Percentiles rank a stretch among this genome's conserved stretches.
These are phyloP conservation scores for Erodium trifolium DNA, from an alignment of 441 rosid genomes.

Conservation along the genomic window DNA sequence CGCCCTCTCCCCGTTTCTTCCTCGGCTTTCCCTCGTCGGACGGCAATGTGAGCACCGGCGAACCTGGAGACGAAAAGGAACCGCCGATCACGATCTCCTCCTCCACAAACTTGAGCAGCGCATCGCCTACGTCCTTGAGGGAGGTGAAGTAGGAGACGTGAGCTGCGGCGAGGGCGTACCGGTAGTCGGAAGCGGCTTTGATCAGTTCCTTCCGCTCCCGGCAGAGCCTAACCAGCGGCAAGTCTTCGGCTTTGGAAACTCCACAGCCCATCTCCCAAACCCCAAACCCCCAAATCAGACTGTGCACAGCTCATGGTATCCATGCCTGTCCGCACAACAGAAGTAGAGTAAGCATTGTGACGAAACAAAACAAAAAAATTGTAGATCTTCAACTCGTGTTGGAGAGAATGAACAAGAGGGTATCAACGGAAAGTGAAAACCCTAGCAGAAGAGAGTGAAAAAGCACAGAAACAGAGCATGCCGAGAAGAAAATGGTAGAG, in stretches of 20 bases:
- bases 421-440: background rate
- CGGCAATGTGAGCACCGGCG: conserved; percentile 78
- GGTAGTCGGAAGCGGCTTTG: conserved; percentile 56
- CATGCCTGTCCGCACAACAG: background rate
- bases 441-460: background rate
- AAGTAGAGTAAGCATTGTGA: background rate
- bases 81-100: conserved; percentile 52
- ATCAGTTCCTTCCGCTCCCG: conserved; percentile 57
- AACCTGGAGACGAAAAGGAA: conserved; percentile 34
- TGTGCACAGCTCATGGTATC: background rate
- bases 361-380: background rate
- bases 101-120: conserved; percentile 64
- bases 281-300: background rate
- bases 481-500: background rate
- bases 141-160: conserved; percentile 67
- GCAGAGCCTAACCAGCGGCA: conserved; percentile 65
- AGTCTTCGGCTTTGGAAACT: conserved; percentile 75
- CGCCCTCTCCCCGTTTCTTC: conserved; percentile 16
- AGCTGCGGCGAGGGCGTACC: conserved; percentile 69
- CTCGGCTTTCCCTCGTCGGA: conserved; percentile 51
- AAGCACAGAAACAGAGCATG: background rate
- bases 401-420: background rate
- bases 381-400: background rate
- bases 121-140: conserved; percentile 62
- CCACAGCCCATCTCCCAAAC: conserved; percentile 72